Evolutionary conservation across 352 stramenopile species (phyloP), one percentile per base, ranked within the genome.

Genomic region (Globisporangium apiculatum): DNA sequence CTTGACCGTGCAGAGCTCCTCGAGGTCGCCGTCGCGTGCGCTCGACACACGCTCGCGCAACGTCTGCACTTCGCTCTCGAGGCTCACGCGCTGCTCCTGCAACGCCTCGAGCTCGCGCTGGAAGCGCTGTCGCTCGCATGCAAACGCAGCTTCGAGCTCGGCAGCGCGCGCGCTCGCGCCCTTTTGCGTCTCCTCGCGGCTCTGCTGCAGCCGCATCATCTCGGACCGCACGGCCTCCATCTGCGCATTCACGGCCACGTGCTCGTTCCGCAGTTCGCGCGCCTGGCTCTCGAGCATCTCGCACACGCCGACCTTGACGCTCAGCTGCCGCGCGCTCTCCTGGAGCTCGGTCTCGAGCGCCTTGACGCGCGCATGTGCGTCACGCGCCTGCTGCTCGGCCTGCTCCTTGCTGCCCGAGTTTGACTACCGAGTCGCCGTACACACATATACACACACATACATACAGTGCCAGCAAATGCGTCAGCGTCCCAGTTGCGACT

Each of bases 291-390:
- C 79, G 1, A 91, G 66, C 69, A 89, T 83, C 56, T 89, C 69
- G 0, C 83, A 73, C 57, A 91, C 69, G n/a, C 76, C 78, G 15
- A 62, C 68, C 55, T 88, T 70, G 17, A 90, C 79, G 1, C 80
- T 90, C 12, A 94, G 58, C 56, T 94, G 85, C 65, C 93, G 79
- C 8, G 90, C 77, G 37, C 86, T 84, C n/a, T 93, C 79, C 61
- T 94, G 80, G 59, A 94, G 93, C 52, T 94, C 75, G 12, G 74
- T 65, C 11, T 61, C 57, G 11, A 92, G 56, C 46, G 75, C 78
- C 57, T 96, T 83, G 47, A 83, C 71, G 15, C 89, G 58, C 41
- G 87, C 63, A 51, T 87, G 80, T 60, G 87, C 88, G n/a, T 90
- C 77, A 6, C 68, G 67, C 50, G 93, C 80, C 49, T 93, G 71